Evolutionary conservation across 2,329 filamentous ascomycete genomes (phyloP).

Genomic region (Cladosporium sphaerospermum): DNA sequence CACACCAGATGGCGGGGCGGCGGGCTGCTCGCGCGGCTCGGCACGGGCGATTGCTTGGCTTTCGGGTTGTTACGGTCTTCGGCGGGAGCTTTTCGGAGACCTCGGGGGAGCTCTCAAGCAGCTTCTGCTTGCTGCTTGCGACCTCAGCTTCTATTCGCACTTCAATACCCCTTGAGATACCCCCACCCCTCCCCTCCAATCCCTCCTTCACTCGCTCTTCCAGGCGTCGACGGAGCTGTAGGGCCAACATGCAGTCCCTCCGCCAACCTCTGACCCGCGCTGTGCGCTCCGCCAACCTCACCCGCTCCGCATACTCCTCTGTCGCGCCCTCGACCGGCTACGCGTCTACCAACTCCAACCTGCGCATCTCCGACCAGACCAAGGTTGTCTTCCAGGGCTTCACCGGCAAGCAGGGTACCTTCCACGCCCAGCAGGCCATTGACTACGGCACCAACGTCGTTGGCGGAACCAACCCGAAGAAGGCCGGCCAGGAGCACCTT

Average conservation of each 20-base stretch:
- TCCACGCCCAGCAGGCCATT: conserved; percentile 96
- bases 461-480: conserved; percentile 98
- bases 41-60: too few species aligned
- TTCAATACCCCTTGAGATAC: neutral
- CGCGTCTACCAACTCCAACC: conserved; percentile 51
- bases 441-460: conserved; percentile 98
- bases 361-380: conserved; percentile 87
- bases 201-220: neutral
- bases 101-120: neutral
- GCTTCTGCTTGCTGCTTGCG: neutral
- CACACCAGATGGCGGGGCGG: too few species aligned
- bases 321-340: conserved; percentile 45
- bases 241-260: conserved; percentile 72
- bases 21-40: too few species aligned
- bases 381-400: conserved; percentile 97
- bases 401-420: conserved; percentile 68
- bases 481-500: conserved; percentile 85
- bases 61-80: too few species aligned
- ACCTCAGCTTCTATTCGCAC: neutral
- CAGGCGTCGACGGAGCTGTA: conserved; percentile 5
- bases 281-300: conserved; percentile 55
- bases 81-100: too few species aligned
- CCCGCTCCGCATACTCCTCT: conserved; percentile 68
- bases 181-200: conserved; percentile 5
- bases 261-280: conserved; percentile 65